These are phyloP conservation scores for Ochetophila trinervis DNA, from an alignment of 306 rosid species.

Conservation along the genomic window DNA sequence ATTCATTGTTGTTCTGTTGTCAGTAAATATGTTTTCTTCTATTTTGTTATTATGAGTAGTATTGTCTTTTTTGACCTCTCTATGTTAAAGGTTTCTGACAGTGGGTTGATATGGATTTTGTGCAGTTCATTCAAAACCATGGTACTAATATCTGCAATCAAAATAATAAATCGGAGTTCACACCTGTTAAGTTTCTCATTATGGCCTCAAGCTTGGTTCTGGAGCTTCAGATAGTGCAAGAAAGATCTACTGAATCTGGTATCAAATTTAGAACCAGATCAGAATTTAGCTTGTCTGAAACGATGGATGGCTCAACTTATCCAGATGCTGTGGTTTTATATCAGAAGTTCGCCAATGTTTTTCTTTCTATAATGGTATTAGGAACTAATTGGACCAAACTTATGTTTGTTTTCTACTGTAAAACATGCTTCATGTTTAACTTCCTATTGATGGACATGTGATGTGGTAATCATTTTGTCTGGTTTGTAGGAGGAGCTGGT, in stretches of 20 bases:
- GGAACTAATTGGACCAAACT: conserved; percentile 23
- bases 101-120: conserved; percentile 9
- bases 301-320: conserved; percentile 32
- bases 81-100: conserved; percentile 24
- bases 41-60: background rate
- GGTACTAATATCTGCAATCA: conserved; percentile 49
- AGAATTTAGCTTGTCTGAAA: conserved; percentile 31
- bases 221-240: conserved; percentile 70
- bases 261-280: conserved; percentile 35
- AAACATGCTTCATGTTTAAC: conserved; percentile 18
- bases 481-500: conserved; percentile 71
- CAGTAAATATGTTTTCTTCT: background rate
- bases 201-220: conserved; percentile 61
- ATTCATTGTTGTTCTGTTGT: background rate
- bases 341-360: conserved; percentile 47
- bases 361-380: conserved; percentile 59
- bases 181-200: conserved; percentile 71
- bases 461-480: conserved; percentile 13
- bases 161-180: conserved; percentile 32
- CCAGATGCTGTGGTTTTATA: conserved; percentile 37
- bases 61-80: background rate
- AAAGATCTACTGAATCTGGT: conserved; percentile 42
- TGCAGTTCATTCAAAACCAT: conserved; percentile 63
- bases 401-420: conserved; percentile 7
- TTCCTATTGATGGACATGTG: conserved; percentile 18